Base-by-base conservation (phyloP, 2,329 filamentous ascomycete genomes). In the Catunica adiposa region DNA sequence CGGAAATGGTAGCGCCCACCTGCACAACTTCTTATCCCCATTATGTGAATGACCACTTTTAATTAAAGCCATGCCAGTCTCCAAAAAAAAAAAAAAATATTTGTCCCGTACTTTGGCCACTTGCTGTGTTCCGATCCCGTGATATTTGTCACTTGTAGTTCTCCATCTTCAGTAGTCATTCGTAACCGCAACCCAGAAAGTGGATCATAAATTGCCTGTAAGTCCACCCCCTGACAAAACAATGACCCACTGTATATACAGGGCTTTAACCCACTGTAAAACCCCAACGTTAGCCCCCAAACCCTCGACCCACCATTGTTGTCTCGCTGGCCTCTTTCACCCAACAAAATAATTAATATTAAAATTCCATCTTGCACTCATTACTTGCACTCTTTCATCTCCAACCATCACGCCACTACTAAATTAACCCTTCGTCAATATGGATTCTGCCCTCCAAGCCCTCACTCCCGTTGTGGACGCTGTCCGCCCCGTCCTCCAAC, bases 401-500 rank as follows among this genome's bases (percentile, higher is more conserved):
- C 54, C 9, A 11, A 20, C 51, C 9, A n/a, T 47, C 22, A 40
- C 51, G 7, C 22, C 15, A 38, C 20, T 25, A 17, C 37, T 22
- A 25, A 26, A 23, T 22, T 22, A 23, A 23, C 23, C 44, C 11
- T 25, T 8, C 44, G 22, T 22, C 22, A 52, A 37, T 38, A 52
- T 52, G 50, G 50, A 52, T 22, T 46, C 48, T 47, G 29, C 37
- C 38, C 55, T 56, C 53, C 53, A 58, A 55, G 56, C 56, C 42
- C 40, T 58, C n/a, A 58, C 44, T 57, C 56, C 60, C 59, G 66
- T 58, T 58, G 84, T 85, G 80, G 81, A 85, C 64, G 65, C 73
- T 61, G 66, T 84, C 58, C 78, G 78, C 64, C 73, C 74, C 53
- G 71, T 73, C 61, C 73, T 88, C 64, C 77, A 77, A 63, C 84